Base-by-base conservation (phyloP, 306 rosid genomes). In the Oemleria cerasiformis region DNA sequence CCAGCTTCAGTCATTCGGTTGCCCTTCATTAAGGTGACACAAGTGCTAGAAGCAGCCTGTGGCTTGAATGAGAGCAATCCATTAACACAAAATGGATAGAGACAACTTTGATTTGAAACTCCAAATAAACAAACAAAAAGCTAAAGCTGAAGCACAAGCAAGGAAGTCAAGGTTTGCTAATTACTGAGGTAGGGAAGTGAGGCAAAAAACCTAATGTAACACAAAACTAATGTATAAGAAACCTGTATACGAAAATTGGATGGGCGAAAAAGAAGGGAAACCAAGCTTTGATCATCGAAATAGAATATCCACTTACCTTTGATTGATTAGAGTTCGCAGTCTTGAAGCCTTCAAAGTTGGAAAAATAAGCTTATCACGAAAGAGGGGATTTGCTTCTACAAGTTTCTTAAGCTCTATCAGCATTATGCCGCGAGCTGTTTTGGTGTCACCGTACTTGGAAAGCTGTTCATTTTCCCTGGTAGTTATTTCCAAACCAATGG, bases 391-490 rank as follows among this genome's bases (percentile, higher is more conserved):
- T 75, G 94, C 91, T 83, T 89, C 92, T 14, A 92, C 78, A 66
- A 92, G 89, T 70, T 88, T 92, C 81, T 82, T 92, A 69, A 92
- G 86, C 85, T 90, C 96, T 68, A 88, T 81, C 84, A 90, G 68
- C 96, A 92, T 90, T 53, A 88, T 88, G 71, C 90, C 79, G 38
- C 98, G 92, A 67, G 96, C 98, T 69, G 88, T 82, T 83, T 85
- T 86, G 69, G 92, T 90, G 80, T 92, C 95, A 63, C 95, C 96
- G 13, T 92, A 92, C 82, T 90, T 88, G 66, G 92, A 88, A 43
- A 90, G 82, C 87, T 90, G 95, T 78, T 84, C 92, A 73, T 89
- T 90, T 81, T 90, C 96, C 89, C 98, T 92, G 77, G 77, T 67
- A 82, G 67, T 42, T 53, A 48, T 80, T 77, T 65, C 49, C 66